Percentiles rank a stretch among this genome's conserved stretches.
phyloP scores from a whole-genome alignment of 257 asterid species.

The Leptodermis oblonga region DNA sequence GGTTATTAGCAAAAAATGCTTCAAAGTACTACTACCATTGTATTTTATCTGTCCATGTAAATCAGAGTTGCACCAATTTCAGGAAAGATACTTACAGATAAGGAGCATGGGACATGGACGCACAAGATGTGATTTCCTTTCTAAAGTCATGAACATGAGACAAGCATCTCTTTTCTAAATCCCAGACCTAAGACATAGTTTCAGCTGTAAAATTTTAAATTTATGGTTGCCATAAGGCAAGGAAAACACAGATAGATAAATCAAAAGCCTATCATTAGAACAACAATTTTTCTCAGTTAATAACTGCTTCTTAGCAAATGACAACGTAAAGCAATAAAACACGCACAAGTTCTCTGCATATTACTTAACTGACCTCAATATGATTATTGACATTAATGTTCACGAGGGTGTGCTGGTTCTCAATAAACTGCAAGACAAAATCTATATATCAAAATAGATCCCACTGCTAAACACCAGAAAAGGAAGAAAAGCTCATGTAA shows the following conservation, averaged over 20 bases:
- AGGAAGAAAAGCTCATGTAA: neutral
- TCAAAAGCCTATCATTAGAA: neutral
- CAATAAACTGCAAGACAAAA: constrained; percentile 59
- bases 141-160: constrained; percentile 50
- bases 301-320: neutral
- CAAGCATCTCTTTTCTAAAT: constrained; percentile 53
- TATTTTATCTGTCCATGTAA: neutral
- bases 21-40: neutral
- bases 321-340: neutral
- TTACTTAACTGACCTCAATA: constrained; percentile 58
- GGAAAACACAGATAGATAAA: neutral
- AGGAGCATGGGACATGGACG: constrained; percentile 51
- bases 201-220: constrained; percentile 5
- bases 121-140: constrained; percentile 60
- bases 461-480: neutral
- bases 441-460: constrained; percentile 8
- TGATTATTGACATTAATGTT: constrained; percentile 62
- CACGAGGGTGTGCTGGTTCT: constrained; percentile 65
- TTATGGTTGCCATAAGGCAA: neutral
- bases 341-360: neutral
- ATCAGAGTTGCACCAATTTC: constrained; percentile 6
- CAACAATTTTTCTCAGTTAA: neutral
- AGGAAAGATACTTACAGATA: constrained; percentile 51
- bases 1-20: neutral
- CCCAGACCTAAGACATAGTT: constrained; percentile 68